A percentile compares a stretch with the other conserved stretches of the same genome.
These are phyloP conservation scores for Solanum bulbocastanum DNA, from an alignment of 257 asterid species.

Conservation along the genomic window DNA sequence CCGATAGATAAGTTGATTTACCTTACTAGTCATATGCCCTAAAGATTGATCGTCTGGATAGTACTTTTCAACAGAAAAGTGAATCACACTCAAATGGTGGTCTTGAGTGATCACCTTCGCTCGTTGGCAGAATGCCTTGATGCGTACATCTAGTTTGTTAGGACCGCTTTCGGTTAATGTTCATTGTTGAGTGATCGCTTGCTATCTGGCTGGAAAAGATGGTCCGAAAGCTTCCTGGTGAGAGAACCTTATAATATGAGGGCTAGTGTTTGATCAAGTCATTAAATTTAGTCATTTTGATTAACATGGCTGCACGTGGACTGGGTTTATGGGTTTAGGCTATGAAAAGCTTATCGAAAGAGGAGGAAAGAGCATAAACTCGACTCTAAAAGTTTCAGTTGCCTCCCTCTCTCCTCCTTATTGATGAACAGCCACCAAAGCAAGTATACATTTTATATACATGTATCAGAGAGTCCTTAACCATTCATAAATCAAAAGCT, in stretches of 20 bases:
- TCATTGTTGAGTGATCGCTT: not conserved
- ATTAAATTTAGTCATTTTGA: not conserved
- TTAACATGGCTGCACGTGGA: not conserved
- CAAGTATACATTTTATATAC: not conserved
- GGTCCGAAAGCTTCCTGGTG: not conserved
- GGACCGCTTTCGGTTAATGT: not conserved
- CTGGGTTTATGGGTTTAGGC: not conserved
- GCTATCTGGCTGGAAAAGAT: not conserved
- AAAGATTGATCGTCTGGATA: not conserved
- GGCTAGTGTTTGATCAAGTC: not conserved
- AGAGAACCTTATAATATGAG: not conserved
- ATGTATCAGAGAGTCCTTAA: not conserved
- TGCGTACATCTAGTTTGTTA: not conserved
- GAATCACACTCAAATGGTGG: not conserved
- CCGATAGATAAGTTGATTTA: not conserved
- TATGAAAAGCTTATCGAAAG: not conserved
- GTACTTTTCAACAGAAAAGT: not conserved
- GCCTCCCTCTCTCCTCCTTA: not conserved
- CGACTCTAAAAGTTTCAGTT: not conserved
- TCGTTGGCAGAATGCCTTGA: not conserved
- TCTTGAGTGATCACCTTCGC: not conserved
- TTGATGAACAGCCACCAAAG: not conserved
- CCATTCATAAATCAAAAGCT: not conserved
- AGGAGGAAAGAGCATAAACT: not conserved
- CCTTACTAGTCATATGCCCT: not conserved